Evolutionary conservation across 2,329 filamentous ascomycete species (phyloP), one percentile per base, ranked within the genome.

Genomic region (Colletotrichum chlorophyti): DNA sequence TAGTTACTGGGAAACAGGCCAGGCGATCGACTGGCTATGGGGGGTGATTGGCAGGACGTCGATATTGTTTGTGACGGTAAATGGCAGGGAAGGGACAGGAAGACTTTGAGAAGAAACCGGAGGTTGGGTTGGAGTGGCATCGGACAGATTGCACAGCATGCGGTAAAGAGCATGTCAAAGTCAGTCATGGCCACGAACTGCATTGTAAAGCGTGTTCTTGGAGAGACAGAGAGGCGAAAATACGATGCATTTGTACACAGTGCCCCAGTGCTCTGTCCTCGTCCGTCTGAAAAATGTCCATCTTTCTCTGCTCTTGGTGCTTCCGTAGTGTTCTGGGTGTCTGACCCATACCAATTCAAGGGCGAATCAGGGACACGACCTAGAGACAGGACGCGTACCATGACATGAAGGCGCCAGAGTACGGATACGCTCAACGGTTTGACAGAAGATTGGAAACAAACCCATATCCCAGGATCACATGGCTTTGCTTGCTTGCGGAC

Each of bases 371-470:
- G 55, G 37, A 38, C 19, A 23, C n/a, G 23, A n/a, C n/a, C n/a
- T n/a, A 29, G 29, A 41, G 43, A 26, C 26, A 43, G 57, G 43
- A 55, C 43, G 51, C 57, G 57, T 60, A 60, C 26, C 23, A 43
- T 34, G 24, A 29, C 8, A 19, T 34, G 47, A 38, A 52, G 52
- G 27, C n/a, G 38, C 15, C 14, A 31, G 24, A 29, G 14, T 9
- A 9, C 15, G 10, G 24, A 43, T 12, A 31, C 27, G 27, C 7
- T 31, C 27, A 31, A 31, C 7, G 7, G 27, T 7, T 31, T 31
- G 27, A 12, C 27, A 31, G 27, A 31, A 31, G n/a, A 19, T 27
- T 24, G 14, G 43, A 24, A 45, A 45, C 41, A n/a, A n/a, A n/a
- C n/a, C n/a, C n/a, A n/a, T n/a, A n/a, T n/a, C n/a, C n/a, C n/a